Base-by-base conservation (phyloP, 148 eudicot genomes). In the Rhododendron vialii region DNA sequence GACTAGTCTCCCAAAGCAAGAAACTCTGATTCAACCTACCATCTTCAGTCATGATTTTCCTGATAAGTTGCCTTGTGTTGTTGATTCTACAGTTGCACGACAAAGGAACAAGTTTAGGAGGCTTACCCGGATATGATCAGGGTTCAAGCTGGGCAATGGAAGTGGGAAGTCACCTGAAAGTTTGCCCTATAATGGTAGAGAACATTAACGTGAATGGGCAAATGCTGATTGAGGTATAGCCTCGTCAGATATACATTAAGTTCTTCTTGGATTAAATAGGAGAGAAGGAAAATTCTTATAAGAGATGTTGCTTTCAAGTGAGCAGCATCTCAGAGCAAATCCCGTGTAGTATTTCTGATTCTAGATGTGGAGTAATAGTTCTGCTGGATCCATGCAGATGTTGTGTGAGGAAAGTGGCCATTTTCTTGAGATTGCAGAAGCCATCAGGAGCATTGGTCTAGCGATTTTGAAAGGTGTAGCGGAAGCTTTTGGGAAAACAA, bases 81-180 rank as follows among this genome's bases (percentile, higher is more conserved):
- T 47, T 87, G 61, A 28, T 77, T 82, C 83, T 89, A 86, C 89
- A 96, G 99, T 92, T 92, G 84, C 85, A 86, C 48, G 89, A 90
- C 77, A 92, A 91, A 89, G 96, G 92, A 76, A 84, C 87, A 45
- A 90, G 93, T 82, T 84, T 87, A 55, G 86, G 61, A 59, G 94
- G 94, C 83, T 85, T 88, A 38, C 86, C 94, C 48, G 87, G 86
- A 85, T 77, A 83, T 82, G 94, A 94, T 86, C 98, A 95, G 86
- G 98, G 99, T 85, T 95, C 99, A 82, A 96, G 97, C 94, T 96
- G 97, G 98, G 98, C 97, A 14, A 90, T 96, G 89, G 99, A 96
- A 92, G 95, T 96, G 75, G 99, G 95, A 76, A 92, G 91, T 85
- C 93, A 89, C 83, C 92, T 90, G 90, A 92, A 94, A 87, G 93